These are phyloP conservation scores for Tylopilus intermedius DNA, from an alignment of 768 basidiomycete species.

Conservation along the genomic window DNA sequence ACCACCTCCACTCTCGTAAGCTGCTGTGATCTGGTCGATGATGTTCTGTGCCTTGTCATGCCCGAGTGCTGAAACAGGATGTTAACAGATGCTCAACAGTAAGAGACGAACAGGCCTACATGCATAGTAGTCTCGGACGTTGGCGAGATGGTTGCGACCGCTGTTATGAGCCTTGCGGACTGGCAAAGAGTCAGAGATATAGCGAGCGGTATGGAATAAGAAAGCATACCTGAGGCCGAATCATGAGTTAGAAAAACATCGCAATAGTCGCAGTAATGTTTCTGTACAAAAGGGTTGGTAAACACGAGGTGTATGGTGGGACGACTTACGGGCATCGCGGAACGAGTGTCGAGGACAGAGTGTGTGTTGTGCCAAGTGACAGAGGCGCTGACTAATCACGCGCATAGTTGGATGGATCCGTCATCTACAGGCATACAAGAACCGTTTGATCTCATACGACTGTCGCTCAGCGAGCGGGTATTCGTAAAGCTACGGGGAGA, in stretches of 20 bases:
- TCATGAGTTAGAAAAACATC: slow-evolving; percentile 94
- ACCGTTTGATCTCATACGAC: slow-evolving; percentile 94
- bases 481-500: slow-evolving; percentile 97
- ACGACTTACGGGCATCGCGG: slow-evolving; percentile 59
- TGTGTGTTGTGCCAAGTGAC: slow-evolving; percentile 2
- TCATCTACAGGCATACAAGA: slow-evolving; percentile 80
- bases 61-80: slow-evolving; percentile 55
- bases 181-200: slow-evolving; percentile 29
- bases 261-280: slow-evolving; percentile 93
- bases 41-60: slow-evolving; percentile 98
- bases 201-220: neutral
- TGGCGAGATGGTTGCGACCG: slow-evolving; percentile 92
- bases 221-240: slow-evolving; percentile 73
- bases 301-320: neutral
- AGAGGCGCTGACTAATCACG: slow-evolving; percentile 23
- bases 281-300: slow-evolving; percentile 39
- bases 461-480: slow-evolving; percentile 95
- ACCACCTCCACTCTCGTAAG: slow-evolving; percentile 82
- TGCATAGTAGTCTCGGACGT: slow-evolving; percentile 96
- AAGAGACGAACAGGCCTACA: slow-evolving; percentile 44
- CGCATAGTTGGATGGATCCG: slow-evolving; percentile 52
- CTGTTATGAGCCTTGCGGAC: slow-evolving; percentile 98
- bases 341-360: slow-evolving; percentile 24
- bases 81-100: slow-evolving; percentile 3
- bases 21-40: slow-evolving; percentile 96